Percentiles rank a stretch among this genome's conserved stretches.
Evolutionary conservation across 2,329 filamentous ascomycete species (phyloP).

Genomic region (Ophiostoma perfectum): DNA sequence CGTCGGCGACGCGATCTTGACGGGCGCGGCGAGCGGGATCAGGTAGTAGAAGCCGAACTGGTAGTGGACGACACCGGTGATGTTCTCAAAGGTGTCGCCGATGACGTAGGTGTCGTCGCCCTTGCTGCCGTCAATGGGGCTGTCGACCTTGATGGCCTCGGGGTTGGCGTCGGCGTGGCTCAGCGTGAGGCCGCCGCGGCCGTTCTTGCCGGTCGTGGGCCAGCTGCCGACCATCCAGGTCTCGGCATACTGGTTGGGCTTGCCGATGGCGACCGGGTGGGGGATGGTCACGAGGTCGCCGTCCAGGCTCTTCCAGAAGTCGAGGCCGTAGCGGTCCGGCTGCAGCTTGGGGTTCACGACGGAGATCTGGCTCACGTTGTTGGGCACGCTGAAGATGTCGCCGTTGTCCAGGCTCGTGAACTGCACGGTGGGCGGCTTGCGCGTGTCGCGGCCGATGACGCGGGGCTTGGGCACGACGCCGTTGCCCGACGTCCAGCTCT

Average conservation of each 20-base stretch:
- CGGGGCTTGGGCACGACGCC: conserved; percentile 38
- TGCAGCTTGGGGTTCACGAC: conserved; percentile 55
- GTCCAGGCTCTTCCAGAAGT: conserved; percentile 67
- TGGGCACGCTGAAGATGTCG: conserved; percentile 60
- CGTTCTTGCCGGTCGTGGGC: conserved; percentile 57
- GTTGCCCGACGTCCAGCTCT: conserved; percentile 14
- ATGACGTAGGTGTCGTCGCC: conserved; percentile 58
- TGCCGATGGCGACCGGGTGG: conserved; percentile 51
- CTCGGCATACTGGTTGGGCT: conserved; percentile 61
- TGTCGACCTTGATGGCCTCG: conserved; percentile 60
- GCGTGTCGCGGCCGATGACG: conserved; percentile 54
- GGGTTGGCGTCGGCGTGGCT: conserved; percentile 60
- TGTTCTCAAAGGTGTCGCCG: conserved; percentile 58
- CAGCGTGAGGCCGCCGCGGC: conserved; percentile 60
- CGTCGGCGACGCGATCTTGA: conserved; percentile 40
- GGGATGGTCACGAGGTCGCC: conserved; percentile 63
- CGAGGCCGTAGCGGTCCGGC: conserved; percentile 58
- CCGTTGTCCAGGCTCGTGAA: conserved; percentile 60
- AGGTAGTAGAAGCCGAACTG: conserved; percentile 65
- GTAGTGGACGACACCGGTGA: conserved; percentile 63
- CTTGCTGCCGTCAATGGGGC: conserved; percentile 58
- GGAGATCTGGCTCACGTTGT: conserved; percentile 54
- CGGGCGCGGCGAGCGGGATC: conserved; percentile 55
- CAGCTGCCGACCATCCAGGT: conserved; percentile 64
- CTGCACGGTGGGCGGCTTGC: conserved; percentile 54